These are phyloP conservation scores for Rhodotorula diobovata DNA, from an alignment of 768 basidiomycete genomes.

Conservation along the genomic window DNA sequence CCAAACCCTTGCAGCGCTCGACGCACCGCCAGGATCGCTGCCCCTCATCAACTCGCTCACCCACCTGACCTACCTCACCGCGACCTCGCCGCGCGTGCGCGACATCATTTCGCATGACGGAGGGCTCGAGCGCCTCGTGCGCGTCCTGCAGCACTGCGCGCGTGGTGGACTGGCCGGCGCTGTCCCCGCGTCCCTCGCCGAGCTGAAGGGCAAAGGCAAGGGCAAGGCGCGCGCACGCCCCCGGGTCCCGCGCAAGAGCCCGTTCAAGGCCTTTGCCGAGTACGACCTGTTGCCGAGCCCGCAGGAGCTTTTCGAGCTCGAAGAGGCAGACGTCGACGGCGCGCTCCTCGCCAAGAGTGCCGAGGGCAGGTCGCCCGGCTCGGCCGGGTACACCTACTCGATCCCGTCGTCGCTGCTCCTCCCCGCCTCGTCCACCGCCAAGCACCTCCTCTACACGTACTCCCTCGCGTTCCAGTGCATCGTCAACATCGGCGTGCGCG, in stretches of 20 bases:
- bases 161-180: conserved; percentile 4
- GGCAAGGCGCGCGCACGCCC: background rate
- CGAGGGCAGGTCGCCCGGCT: background rate
- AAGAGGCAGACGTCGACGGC: background rate
- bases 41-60: conserved; percentile 89
- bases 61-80: conserved; percentile 92
- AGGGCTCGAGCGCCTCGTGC: conserved; percentile 88
- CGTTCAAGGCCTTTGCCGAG: conserved; percentile 41
- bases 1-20: conserved; percentile 46
- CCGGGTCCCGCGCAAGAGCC: conserved; percentile 21
- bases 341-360: conserved; percentile 2
- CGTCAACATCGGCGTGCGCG: conserved; percentile 92
- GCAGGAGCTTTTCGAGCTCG: conserved; percentile 1
- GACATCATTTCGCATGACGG: conserved; percentile 99
- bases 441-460: conserved; percentile 62
- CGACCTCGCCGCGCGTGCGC: conserved; percentile 92
- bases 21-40: conserved; percentile 52
- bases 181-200: background rate
- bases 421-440: conserved; percentile 8
- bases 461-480: conserved; percentile 93
- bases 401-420: conserved; percentile 38
- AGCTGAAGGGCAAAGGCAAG: conserved; percentile 22
- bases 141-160: conserved; percentile 72
- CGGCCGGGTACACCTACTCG: conserved; percentile 31
- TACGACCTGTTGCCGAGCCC: conserved; percentile 30